Evolutionary conservation across 805 yeast genomes (phyloP), one percentile per base, ranked within the genome.

Genomic region (Yamadazyma olivae): DNA sequence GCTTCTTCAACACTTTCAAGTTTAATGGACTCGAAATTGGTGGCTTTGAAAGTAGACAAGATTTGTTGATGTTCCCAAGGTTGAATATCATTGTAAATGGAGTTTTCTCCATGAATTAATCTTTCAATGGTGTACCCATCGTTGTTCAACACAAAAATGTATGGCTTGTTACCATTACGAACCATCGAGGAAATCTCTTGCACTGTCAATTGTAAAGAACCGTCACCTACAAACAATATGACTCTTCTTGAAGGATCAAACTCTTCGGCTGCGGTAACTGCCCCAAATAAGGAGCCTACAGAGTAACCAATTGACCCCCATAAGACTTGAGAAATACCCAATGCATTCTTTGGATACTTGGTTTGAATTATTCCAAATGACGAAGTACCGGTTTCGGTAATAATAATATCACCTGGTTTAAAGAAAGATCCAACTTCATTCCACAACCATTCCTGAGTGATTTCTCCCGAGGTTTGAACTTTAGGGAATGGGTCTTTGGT

Each of bases 71-170:
- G 60, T 41, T 61, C 53, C 70, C 70, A 64, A 16, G 63, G 53
- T 44, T 64, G 67, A 40, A 64, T 62, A 38, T 61, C 62, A 46
- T 61, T 61, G 50, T 63, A 62, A 3, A 45, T 41, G n/a, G 65
- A 63, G 21, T 49, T 52, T 45, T 51, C 59, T 14, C 69, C 69
- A 45, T 64, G 70, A 29, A 64, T 61, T 46, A 63, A 55, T 44
- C 64, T 55, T 48, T 64, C 70, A 33, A 64, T 61, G 22, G 70
- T 62, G 49, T 59, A 63, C 7, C 70, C 70, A 37, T 55, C 63
- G 44, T 64, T 64, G 49, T 64, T 64, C 49, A 64, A 55, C 25
- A 64, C 68, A 45, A 63, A 64, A 33, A 64, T 46, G 48, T 63
- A 61, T 15, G 65, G 61, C 21, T 59, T 56, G 32, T 49, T 57